phyloP scores from a whole-genome alignment of 106 monocot species.

The Acorus gramineus region DNA sequence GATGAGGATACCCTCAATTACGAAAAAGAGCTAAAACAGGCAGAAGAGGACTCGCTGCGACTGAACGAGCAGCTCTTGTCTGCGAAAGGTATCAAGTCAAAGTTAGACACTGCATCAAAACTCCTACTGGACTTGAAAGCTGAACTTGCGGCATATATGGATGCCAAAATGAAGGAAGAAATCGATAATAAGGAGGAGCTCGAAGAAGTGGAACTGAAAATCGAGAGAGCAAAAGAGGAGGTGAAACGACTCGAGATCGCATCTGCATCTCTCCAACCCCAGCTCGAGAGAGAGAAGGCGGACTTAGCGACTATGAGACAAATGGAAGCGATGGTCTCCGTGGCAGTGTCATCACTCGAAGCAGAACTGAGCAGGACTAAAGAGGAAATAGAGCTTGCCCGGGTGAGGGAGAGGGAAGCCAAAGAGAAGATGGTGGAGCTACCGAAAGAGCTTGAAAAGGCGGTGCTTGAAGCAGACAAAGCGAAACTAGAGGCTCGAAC shows the following conservation, averaged over 20 bases:
- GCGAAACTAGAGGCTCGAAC: conserved; percentile 28
- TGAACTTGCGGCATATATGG: conserved; percentile 28
- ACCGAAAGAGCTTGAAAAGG: conserved; percentile 26
- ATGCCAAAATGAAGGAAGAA: conserved; percentile 20
- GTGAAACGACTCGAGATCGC: conserved; percentile 21
- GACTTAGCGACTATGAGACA: conserved; percentile 19
- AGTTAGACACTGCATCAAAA: conserved; percentile 25
- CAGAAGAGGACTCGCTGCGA: conserved; percentile 20
- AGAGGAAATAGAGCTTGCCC: conserved; percentile 17
- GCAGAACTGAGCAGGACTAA: conserved; percentile 35
- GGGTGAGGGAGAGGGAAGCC: conserved; percentile 34
- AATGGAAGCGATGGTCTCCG: conserved; percentile 32
- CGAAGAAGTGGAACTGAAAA: conserved; percentile 27
- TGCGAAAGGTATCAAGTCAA: conserved; percentile 26
- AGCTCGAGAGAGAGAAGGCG: conserved; percentile 32
- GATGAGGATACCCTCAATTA: conserved; percentile 19
- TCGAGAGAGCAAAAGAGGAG: conserved; percentile 31
- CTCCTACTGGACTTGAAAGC: conserved; percentile 25
- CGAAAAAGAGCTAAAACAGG: conserved; percentile 30
- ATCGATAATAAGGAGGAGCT: conserved; percentile 21
- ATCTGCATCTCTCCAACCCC: conserved; percentile 25
- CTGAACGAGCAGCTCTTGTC: conserved; percentile 17
- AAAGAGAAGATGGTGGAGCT: conserved; percentile 30
- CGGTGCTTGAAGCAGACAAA: conserved; percentile 37
- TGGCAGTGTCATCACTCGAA: conserved; percentile 44